A percentile compares a stretch with the other conserved stretches of the same genome.
Evolutionary conservation across 257 asterid genomes (phyloP).

Genomic region (Fraxinus cuspidata): DNA sequence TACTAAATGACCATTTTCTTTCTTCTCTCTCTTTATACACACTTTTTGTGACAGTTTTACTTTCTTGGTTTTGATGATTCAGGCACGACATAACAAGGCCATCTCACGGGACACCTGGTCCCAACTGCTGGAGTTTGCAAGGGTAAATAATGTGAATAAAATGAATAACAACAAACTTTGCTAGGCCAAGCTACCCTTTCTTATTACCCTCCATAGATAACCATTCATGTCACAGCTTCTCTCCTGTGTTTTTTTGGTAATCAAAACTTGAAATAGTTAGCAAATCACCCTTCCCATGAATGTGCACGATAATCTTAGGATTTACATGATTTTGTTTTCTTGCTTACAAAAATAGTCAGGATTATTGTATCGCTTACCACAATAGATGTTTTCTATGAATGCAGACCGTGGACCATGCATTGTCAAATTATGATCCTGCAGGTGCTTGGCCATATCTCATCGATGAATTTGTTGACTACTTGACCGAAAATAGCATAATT

Average conservation of each 20-base stretch:
- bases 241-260: background rate
- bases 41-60: background rate
- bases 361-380: background rate
- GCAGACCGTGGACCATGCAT: constrained; percentile 83
- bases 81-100: constrained; percentile 97
- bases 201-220: background rate
- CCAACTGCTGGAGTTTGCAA: constrained; percentile 91
- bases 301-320: background rate
- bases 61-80: constrained; percentile 31
- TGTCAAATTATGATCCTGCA: constrained; percentile 86
- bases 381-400: constrained; percentile 6
- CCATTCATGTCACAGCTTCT: background rate
- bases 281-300: background rate
- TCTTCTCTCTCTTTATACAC: background rate
- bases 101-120: constrained; percentile 99
- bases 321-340: constrained; percentile 7
- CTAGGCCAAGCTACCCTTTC: background rate
- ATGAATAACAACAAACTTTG: background rate
- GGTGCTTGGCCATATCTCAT: constrained; percentile 99
- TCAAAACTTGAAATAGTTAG: background rate
- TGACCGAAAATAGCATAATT: constrained; percentile 64
- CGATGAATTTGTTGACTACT: constrained; percentile 92
- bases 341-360: background rate
- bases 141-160: constrained; percentile 48
- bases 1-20: background rate